A percentile compares a stretch with the other conserved stretches of the same genome.
These are phyloP conservation scores for Calonectria honghensis DNA, from an alignment of 2,329 filamentous ascomycete species.

Conservation along the genomic window DNA sequence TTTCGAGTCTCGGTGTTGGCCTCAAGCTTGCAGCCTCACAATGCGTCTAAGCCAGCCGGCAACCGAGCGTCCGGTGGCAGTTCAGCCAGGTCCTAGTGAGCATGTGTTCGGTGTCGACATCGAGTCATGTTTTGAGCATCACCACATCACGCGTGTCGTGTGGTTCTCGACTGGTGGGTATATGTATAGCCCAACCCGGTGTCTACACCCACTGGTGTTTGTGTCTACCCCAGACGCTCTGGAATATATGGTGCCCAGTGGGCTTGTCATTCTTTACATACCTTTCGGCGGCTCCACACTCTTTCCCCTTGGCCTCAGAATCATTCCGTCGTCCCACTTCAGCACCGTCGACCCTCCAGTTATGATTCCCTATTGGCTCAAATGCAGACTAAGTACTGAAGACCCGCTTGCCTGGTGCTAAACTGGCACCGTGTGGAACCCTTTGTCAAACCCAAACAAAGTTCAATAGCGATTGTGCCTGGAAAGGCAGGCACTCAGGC, in stretches of 20 bases:
- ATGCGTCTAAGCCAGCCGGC: neutral
- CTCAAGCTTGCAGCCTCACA: neutral
- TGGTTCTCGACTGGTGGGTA: constrained; percentile 10
- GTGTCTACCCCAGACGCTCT: constrained; percentile 41
- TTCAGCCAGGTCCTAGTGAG: neutral
- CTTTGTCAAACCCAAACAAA: constrained; percentile 37
- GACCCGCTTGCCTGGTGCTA: constrained; percentile 51
- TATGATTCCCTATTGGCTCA: constrained; percentile 49
- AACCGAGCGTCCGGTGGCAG: neutral
- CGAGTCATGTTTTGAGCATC: neutral
- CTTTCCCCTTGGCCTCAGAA: constrained; percentile 45
- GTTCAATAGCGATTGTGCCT: constrained; percentile 53
- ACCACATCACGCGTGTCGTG: neutral
- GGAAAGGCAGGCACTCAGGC: constrained; percentile 53
- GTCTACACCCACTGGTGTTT: constrained; percentile 42
- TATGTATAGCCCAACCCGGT: constrained; percentile 25
- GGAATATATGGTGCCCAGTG: constrained; percentile 41
- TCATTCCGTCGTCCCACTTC: constrained; percentile 49
- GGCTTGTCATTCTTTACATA: constrained; percentile 56
- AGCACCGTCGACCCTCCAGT: constrained; percentile 39
- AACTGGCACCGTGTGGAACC: constrained; percentile 60
- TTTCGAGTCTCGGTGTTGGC: neutral
- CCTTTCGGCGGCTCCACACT: constrained; percentile 54
- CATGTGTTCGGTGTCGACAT: neutral
- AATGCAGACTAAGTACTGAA: constrained; percentile 44